Base-by-base conservation (phyloP, 352 stramenopile species). In the Phytophthora niederhauseri region DNA sequence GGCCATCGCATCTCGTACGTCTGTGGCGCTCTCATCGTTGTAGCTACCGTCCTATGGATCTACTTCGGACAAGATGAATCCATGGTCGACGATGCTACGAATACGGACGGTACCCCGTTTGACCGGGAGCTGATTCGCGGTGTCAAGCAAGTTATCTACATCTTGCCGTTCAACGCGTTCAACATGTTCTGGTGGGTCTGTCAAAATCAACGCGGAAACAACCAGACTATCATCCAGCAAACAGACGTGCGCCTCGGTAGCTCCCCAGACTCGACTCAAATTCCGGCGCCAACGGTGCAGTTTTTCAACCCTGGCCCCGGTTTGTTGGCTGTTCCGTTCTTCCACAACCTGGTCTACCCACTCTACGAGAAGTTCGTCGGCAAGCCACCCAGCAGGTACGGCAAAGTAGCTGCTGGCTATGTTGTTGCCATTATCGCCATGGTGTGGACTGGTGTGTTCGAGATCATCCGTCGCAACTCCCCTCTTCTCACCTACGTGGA, bases 151-250 rank as follows among this genome's bases (percentile, higher is more conserved):
- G 70, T 91, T 4, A 60, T 91, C 50, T 45, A 48, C 11, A 70
- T 70, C 9, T 49, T 70, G 4, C 63, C 63, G 7, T 61, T 65
- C 12, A 70, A 78, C 30, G 74, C 78, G 1, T 88, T 84, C 69
- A 87, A 75, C 26, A 78, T 87, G 56, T 78, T 91, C 43, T 91
- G 79, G 76, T 75, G 83, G 51, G 75, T 77, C 9, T 78, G 73
- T n/a, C 82, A 91, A 53, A 82, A 89, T 61, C 82, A 91, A 66
- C 76, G 72, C 14, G 80, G 74, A 53, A 91, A 91, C 73, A 87
- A 87, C 66, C 82, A 91, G 69, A 72, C 77, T 8, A 91, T 91
- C 69, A 84, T 82, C 12, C 82, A 91, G 68, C 82, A 91, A 58
- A 82, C 75, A 3, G 82, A 89, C 57, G 63, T 87, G 45, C 82